Conservation (phyloP, 2,329 filamentous ascomycete genomes). For the Beauveria asiatica region DNA sequence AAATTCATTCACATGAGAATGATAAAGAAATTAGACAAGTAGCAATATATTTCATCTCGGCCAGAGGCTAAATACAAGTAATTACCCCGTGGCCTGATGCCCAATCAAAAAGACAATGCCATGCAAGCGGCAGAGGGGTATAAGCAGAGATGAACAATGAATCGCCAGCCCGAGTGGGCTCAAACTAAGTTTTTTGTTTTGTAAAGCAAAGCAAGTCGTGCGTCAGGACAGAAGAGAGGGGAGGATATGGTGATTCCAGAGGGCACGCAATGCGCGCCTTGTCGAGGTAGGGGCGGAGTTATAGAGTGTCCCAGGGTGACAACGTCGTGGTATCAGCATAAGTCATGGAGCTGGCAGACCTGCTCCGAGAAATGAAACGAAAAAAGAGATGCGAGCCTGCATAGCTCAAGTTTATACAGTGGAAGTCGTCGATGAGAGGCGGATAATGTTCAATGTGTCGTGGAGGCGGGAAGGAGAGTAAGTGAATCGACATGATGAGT, state of each 20-base stretch:
- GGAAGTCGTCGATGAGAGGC: conserved; percentile 3
- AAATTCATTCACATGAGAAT: background rate
- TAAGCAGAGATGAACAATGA: conserved; percentile 10
- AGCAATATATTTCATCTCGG: conserved; percentile 9
- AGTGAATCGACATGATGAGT: conserved; percentile 12
- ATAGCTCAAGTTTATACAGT: conserved; percentile 10
- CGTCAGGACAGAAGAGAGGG: conserved; percentile 7
- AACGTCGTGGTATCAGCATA: conserved; percentile 11
- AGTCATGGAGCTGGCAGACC: conserved; percentile 6
- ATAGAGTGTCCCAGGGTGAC: conserved; percentile 6
- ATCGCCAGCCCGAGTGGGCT: background rate
- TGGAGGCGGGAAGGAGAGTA: conserved; percentile 13
- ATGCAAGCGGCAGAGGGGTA: conserved; percentile 8
- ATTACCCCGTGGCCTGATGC: conserved; percentile 8
- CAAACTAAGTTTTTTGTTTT: conserved; percentile 7
- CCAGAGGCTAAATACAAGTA: conserved; percentile 10
- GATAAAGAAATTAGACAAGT: background rate
- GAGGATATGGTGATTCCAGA: conserved; percentile 5
- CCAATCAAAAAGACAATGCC: conserved; percentile 7
- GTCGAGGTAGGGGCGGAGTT: conserved; percentile 7
- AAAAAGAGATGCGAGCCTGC: conserved; percentile 6
- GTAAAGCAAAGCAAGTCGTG: conserved; percentile 9
- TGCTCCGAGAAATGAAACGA: conserved; percentile 8
- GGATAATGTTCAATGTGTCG: conserved; percentile 16
- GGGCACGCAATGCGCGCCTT: conserved; percentile 2